Evolutionary conservation across 192 early-diverging fungal genomes (phyloP), one percentile per base, ranked within the genome.

Genomic region (Rhizoclosmatium sp.): DNA sequence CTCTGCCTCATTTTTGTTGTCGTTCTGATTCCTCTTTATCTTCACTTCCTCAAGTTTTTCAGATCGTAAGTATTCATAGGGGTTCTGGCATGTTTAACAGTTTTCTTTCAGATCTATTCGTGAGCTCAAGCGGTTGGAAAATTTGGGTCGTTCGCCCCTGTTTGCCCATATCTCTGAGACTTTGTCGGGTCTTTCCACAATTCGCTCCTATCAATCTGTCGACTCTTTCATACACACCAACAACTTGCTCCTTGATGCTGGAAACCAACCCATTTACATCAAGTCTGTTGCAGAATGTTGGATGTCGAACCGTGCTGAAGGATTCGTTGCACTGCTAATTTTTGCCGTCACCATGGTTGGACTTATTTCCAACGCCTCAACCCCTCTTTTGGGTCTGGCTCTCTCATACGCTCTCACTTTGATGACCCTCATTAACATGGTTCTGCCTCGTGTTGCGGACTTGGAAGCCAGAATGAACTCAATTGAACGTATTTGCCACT

Each of bases 71-170:
- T 71, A 19, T 3, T 39, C 62, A 4, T 40, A 31, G 31, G 31
- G 31, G 31, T 69, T 7, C 16, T 69, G 10, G 19, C 9, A 9
- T 56, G 9, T 69, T 69, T 47, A 31, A 41, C 16, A 31, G 19
- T 56, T 56, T 56, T 56, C 54, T 56, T 39, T 39, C 23, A 71
- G 69, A 39, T 49, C 69, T 39, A 93, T 92, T 0, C 93, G 95
- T 42, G 95, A 98, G 83, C 65, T 99, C 47, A 95, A 96, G 80
- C 92, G 95, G 21, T 83, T 98, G 2, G 95, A 96, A 60, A 92
- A 93, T 4, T 87, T 94, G 16, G 82, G 93, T n/a, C 87, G 94
- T 45, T 93, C 93, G 3, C 93, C 95, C 0, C 84, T 98, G 2
- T 81, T 88, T 87, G 74, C 89, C 80, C 81, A 86, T 86, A 60